Percentiles rank a stretch among this genome's conserved stretches.
Conservation (phyloP, 2,329 filamentous ascomycete genomes). For the Calonectria leucothoes region DNA sequence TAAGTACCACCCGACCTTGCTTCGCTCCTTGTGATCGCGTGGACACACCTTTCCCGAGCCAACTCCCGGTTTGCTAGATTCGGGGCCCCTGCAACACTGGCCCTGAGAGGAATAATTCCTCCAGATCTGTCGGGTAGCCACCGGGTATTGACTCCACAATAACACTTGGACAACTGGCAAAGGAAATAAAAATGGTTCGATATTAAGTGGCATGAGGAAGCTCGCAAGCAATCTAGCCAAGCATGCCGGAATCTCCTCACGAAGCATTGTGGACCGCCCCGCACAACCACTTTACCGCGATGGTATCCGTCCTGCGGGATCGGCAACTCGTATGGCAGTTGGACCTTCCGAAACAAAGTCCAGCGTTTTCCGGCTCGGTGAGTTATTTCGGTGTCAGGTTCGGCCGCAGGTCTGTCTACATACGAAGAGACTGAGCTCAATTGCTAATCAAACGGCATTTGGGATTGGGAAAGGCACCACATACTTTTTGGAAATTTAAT, state of each 20-base stretch:
- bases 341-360: not conserved
- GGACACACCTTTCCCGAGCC: constrained; percentile 2
- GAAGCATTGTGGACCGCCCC: constrained; percentile 56
- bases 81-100: not conserved
- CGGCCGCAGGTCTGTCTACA: constrained; percentile 12
- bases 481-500: not conserved
- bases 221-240: constrained; percentile 32
- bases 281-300: constrained; percentile 59
- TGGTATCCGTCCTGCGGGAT: constrained; percentile 53
- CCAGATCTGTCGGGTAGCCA: not conserved
- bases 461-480: not conserved
- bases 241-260: constrained; percentile 60
- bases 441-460: not conserved
- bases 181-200: constrained; percentile 30
- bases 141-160: not conserved
- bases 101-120: not conserved
- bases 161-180: constrained; percentile 34
- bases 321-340: not conserved
- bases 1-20: not conserved
- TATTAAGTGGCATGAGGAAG: not conserved
- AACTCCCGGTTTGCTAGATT: constrained; percentile 3
- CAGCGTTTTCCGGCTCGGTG: constrained; percentile 56
- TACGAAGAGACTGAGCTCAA: not conserved
- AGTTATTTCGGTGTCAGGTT: constrained; percentile 57
- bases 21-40: not conserved